Base-by-base conservation (phyloP, 257 asterid species). In the Fraxinus cuspidata region DNA sequence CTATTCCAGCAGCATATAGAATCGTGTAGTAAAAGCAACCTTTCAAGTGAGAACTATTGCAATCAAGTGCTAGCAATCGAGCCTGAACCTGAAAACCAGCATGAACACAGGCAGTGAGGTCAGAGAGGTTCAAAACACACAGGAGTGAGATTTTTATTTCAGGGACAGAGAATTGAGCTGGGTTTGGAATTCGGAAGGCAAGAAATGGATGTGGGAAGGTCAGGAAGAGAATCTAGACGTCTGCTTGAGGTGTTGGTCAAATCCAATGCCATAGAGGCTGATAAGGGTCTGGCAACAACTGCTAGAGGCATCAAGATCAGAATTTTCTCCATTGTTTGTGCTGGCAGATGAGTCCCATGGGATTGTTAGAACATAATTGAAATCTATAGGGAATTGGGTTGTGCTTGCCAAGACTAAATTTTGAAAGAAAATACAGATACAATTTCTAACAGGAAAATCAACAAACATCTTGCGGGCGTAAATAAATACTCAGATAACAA, bases 201-300 rank as follows among this genome's bases (percentile, higher is more conserved):
- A 29, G 90, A 79, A 23, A 81, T 10, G 40, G 94, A 88, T 9
- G 92, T 78, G 29, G 76, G 68, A 3, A 88, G 81, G 70, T 82
- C 75, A 0, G 80, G 87, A 40, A 89, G 86, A 89, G 74, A 91
- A 91, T 0, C 34, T 80, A 53, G 84, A 83, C 0, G 94, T 88
- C 3, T 34, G 68, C 9, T 79, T 82, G 27, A 91, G 94, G 85
- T 84, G 38, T 27, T 77, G 77, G 15, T 94, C 92, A 35, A 76
- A 19, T 75, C 83, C 92, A 1, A 91, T 76, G 64, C 89, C 96
- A 58, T 85, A 85, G 3, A 91, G 89, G 78, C 92, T 83, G 0
- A 81, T 85, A 0, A 91, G 92, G 3, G 94, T 89, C 76, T 88
- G 94, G 81, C 96, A 91, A 79, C 96, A 89, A 25, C 69, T 81